Evolutionary conservation across 139 green algal genomes (phyloP).

Genomic region (Tetraselmis striata): DNA sequence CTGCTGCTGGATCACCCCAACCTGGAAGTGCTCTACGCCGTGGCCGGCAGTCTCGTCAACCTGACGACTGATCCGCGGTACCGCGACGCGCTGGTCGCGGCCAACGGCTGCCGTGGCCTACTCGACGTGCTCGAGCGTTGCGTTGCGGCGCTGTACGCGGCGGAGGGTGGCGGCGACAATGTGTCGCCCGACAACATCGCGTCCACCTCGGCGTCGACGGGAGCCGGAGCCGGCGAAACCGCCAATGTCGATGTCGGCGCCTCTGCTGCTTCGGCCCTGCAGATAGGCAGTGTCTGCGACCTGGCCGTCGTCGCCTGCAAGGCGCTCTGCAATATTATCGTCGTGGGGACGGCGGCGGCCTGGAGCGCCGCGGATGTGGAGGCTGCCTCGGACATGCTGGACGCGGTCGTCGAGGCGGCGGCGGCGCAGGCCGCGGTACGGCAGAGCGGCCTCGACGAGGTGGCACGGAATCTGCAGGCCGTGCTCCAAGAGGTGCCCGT

Average conservation of each 20-base stretch:
- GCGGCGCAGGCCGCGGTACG: too few relatives aligned
- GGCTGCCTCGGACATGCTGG: neutral
- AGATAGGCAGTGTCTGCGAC: neutral
- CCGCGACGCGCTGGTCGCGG: neutral
- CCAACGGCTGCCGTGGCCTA: neutral
- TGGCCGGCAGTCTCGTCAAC: neutral
- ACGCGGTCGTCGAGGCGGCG: neutral
- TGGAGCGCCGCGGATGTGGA: neutral
- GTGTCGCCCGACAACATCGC: too few relatives aligned
- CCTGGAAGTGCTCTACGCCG: slow-evolving; percentile 18
- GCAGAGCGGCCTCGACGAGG: neutral
- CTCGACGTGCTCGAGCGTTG: neutral
- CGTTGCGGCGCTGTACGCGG: neutral
- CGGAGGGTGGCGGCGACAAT: neutral
- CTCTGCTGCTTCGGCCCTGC: too few relatives aligned
- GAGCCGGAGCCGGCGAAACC: too few relatives aligned
- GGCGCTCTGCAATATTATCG: neutral
- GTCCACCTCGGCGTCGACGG: too few relatives aligned
- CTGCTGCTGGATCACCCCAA: slow-evolving; percentile 43
- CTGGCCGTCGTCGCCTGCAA: neutral
- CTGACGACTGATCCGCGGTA: neutral
- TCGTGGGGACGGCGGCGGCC: neutral
- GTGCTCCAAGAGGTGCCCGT: neutral
- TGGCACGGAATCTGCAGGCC: neutral
- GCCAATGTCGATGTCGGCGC: too few relatives aligned